Evolutionary conservation across 2,329 filamentous ascomycete species (phyloP).

Genomic region (Pseudocercospora crystallina): DNA sequence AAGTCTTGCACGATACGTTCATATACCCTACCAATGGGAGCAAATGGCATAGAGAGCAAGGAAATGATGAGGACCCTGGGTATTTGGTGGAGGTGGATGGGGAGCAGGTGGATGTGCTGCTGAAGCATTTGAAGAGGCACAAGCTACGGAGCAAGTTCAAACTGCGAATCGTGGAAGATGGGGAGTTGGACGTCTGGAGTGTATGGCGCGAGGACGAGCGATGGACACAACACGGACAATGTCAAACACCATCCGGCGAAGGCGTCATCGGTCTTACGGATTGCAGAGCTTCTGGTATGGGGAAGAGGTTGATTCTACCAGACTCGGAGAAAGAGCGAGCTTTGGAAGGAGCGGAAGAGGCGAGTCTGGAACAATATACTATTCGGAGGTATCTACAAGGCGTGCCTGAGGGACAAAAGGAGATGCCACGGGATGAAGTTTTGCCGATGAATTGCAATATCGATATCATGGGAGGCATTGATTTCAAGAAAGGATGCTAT

Average conservation of each 20-base stretch:
- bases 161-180: slow-evolving; percentile 63
- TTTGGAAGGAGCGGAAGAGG: slow-evolving; percentile 43
- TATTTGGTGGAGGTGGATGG: slow-evolving; percentile 85
- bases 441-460: slow-evolving; percentile 80
- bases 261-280: slow-evolving; percentile 42
- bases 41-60: slow-evolving; percentile 29
- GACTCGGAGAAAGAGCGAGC: slow-evolving; percentile 26
- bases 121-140: slow-evolving; percentile 77
- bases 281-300: slow-evolving; percentile 37
- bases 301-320: slow-evolving; percentile 34
- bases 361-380: slow-evolving; percentile 57
- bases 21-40: slow-evolving; percentile 65
- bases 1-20: slow-evolving; percentile 86
- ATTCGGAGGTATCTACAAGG: slow-evolving; percentile 76
- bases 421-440: slow-evolving; percentile 69
- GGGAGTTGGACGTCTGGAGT: slow-evolving; percentile 69
- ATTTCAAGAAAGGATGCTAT: slow-evolving; percentile 96
- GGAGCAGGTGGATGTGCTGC: slow-evolving; percentile 59
- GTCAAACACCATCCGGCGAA: slow-evolving; percentile 12
- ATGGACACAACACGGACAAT: slow-evolving; percentile 34
- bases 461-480: slow-evolving; percentile 81
- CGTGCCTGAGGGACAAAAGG: slow-evolving; percentile 78
- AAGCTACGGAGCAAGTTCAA: slow-evolving; percentile 79
- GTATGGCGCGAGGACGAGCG: slow-evolving; percentile 64
- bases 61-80: slow-evolving; percentile 42